phyloP scores from a whole-genome alignment of 192 early-diverging fungal species.

The Piromyces finnis region DNA sequence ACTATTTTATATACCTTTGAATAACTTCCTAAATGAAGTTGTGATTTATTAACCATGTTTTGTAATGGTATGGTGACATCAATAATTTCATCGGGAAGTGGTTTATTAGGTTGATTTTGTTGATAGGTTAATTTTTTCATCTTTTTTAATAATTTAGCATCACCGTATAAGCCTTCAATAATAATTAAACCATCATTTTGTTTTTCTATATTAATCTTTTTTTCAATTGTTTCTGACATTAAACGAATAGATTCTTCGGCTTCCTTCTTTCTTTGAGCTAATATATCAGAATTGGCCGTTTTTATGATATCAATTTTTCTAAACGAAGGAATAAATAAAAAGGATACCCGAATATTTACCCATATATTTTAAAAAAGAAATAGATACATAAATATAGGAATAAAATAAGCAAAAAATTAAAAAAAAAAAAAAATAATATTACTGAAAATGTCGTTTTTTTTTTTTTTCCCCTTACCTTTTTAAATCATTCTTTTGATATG shows the following conservation, averaged over 20 bases:
- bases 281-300: conserved; percentile 11
- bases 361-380: conserved; percentile 6
- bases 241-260: conserved; percentile 59
- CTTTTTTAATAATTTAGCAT: conserved; percentile 10
- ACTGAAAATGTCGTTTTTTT: too few relatives aligned
- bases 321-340: too few relatives aligned
- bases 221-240: conserved; percentile 43
- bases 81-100: conserved; percentile 8
- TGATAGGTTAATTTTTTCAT: not conserved
- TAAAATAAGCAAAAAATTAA: too few relatives aligned
- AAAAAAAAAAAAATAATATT: too few relatives aligned
- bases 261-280: conserved; percentile 42
- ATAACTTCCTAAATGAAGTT: conserved; percentile 71
- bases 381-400: too few relatives aligned
- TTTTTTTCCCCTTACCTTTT: conserved; percentile 9
- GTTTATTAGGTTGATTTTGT: not conserved
- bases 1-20: conserved; percentile 73
- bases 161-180: conserved; percentile 73
- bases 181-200: conserved; percentile 60
- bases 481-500: conserved; percentile 30
- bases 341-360: conserved; percentile 8
- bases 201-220: conserved; percentile 49
- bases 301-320: conserved; percentile 5
- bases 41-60: conserved; percentile 60
- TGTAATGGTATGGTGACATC: conserved; percentile 84